phyloP scores from a whole-genome alignment of 306 rosid species.

The Fragaria ananassa region DNA sequence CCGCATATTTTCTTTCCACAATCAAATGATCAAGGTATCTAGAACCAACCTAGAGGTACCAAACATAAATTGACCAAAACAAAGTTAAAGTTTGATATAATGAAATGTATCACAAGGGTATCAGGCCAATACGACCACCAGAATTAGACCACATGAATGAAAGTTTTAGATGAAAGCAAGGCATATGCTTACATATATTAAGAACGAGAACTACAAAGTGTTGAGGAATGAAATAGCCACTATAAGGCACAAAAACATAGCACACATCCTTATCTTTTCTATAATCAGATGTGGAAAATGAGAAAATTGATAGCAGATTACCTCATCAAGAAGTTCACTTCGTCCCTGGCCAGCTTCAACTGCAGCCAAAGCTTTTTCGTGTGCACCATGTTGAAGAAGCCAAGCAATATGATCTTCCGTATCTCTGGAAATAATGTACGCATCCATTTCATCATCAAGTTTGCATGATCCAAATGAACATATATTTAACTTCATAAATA shows the following conservation, averaged over 20 bases:
- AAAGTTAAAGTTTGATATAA: neutral
- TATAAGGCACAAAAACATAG: neutral
- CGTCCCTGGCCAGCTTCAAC: conserved; percentile 97
- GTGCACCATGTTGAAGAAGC: conserved; percentile 97
- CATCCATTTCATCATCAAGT: conserved; percentile 18
- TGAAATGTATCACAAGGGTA: neutral
- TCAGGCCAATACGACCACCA: neutral
- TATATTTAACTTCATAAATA: neutral
- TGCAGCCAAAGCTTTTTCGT: conserved; percentile 94
- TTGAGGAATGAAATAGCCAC: neutral
- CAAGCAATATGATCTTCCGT: conserved; percentile 97
- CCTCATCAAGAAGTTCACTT: conserved; percentile 96
- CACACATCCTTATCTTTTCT: neutral
- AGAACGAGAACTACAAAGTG: neutral
- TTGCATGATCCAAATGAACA: neutral
- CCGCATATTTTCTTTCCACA: conserved; percentile 92
- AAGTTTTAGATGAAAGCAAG: neutral
- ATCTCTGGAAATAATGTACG: conserved; percentile 59
- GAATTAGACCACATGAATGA: neutral
- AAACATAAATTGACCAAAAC: conserved; percentile 8
- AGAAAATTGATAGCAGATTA: conserved; percentile 17
- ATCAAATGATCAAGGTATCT: conserved; percentile 95
- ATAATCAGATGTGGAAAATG: neutral
- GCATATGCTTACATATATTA: neutral
- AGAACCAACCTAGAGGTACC: conserved; percentile 77